Evolutionary conservation across 1,284 basidiomycete genomes (phyloP).

Genomic region (Cryptococcus hybrid): DNA sequence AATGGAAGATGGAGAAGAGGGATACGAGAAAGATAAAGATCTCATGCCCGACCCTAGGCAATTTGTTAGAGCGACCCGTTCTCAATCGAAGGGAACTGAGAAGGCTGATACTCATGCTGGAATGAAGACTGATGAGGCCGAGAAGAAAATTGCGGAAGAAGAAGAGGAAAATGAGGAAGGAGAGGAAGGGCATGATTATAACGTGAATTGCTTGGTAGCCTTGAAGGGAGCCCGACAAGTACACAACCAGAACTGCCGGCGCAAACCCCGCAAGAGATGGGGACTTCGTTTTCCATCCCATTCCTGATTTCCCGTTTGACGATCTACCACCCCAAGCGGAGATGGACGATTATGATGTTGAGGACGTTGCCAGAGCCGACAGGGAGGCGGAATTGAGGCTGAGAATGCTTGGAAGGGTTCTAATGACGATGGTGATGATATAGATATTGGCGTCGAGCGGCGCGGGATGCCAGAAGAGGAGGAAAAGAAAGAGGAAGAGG

Average conservation of each 20-base stretch:
- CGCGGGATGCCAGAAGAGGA: background rate
- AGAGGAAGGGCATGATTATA: background rate
- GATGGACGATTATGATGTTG: background rate
- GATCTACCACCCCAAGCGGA: background rate
- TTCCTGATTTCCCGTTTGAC: too few relatives aligned
- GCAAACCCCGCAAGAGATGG: too few relatives aligned
- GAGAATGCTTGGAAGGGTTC: background rate
- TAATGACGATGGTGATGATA: background rate
- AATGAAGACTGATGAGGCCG: background rate
- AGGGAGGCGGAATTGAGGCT: background rate
- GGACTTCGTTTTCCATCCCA: too few relatives aligned
- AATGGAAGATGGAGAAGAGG: background rate
- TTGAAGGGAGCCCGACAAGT: too few relatives aligned
- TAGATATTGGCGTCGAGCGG: too few relatives aligned
- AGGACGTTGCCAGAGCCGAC: background rate
- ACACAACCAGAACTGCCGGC: too few relatives aligned
- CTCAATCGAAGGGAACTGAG: background rate
- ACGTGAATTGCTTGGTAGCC: too few relatives aligned
- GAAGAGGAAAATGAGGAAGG: background rate
- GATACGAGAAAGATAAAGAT: background rate
- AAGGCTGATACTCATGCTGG: background rate
- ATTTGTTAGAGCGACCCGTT: background rate
- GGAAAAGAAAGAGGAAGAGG: background rate
- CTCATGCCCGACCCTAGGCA: background rate
- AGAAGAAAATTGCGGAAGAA: background rate